Percentiles rank a stretch among this genome's conserved stretches.
These are phyloP conservation scores for Knufia fluminis DNA, from an alignment of 2,329 filamentous ascomycete genomes.

Conservation along the genomic window DNA sequence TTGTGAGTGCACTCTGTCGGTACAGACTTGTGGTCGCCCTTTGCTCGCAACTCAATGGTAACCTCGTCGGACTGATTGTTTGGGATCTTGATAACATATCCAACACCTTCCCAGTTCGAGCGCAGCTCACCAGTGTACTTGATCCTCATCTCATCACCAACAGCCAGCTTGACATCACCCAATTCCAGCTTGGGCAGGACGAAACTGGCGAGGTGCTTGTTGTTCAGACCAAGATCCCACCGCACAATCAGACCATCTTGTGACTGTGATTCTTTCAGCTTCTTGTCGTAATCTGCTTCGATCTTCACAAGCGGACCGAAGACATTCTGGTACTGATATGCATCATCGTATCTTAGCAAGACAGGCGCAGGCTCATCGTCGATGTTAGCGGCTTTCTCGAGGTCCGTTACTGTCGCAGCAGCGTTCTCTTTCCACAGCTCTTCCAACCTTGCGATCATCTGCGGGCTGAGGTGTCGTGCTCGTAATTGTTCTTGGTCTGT, in stretches of 20 bases:
- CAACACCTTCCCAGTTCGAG: constrained; percentile 89
- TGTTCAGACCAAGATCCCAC: constrained; percentile 93
- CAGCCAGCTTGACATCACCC: constrained; percentile 93
- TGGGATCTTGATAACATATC: constrained; percentile 98
- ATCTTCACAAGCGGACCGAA: constrained; percentile 98
- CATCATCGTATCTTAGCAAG: constrained; percentile 87
- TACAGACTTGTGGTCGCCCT: constrained; percentile 90
- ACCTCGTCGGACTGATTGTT: constrained; percentile 99
- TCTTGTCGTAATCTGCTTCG: constrained; percentile 97
- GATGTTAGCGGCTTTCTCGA: constrained; percentile 83
- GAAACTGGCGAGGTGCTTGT: constrained; percentile 93
- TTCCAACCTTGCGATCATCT: constrained; percentile 91
- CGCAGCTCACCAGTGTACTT: constrained; percentile 93
- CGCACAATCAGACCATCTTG: constrained; percentile 90
- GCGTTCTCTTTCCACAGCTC: constrained; percentile 98
- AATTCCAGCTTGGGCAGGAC: constrained; percentile 94
- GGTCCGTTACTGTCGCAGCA: constrained; percentile 74
- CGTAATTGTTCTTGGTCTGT: constrained; percentile 93
- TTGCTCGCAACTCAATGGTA: constrained; percentile 84
- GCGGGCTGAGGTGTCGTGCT: constrained; percentile 82
- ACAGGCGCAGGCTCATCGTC: constrained; percentile 95
- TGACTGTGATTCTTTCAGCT: constrained; percentile 94
- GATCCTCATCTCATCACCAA: constrained; percentile 96
- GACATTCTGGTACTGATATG: constrained; percentile 97
- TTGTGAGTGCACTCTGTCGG: constrained; percentile 95